Evolutionary conservation across 1,139 yeast species (phyloP), one percentile per base, ranked within the genome.

Genomic region (Lodderomyces elongisporus): DNA sequence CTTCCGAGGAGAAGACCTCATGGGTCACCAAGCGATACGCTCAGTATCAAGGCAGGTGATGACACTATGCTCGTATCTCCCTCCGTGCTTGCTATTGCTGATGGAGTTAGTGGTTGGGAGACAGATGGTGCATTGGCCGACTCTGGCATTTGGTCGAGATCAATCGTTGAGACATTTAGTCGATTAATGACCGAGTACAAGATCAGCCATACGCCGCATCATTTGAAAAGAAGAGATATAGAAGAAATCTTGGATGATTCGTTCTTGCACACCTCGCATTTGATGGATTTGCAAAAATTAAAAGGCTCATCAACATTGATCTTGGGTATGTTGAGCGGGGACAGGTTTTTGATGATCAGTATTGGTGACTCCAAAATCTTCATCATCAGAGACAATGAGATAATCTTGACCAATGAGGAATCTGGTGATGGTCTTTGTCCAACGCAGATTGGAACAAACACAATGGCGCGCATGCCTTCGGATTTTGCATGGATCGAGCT

Each of bases 41-140:
- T 74, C 5, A 68, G 76, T 8, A 62, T 74, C 28, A 69, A 69
- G 42, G 75, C 75, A 8, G 81, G 81, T 1, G 82, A 76, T 42
- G 82, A 76, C 47, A 78, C 81, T n/a, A 71, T 74, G 74, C 55
- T 76, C 30, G 73, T 73, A 3, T 70, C 79, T 3, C 76, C 79
- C 1, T 63, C 74, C 5, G 66, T 75, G 18, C 46, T 76, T 34
- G 81, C 77, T 1, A 66, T 76, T 6, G 81, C 82, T 2, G 82
- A 76, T 48, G 82, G 82, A 0, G 79, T 76, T 6, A 67, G 76
- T 18, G 79, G 79, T 3, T 76, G 81, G 81, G 74, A 71, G 56
- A 53, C 66, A 44, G 52, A 66, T 42, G 53, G 67, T 10, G 57
- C 56, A 45, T 33, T 34, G 25, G 39, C 73, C 44, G 49, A 66